phyloP scores from a whole-genome alignment of 352 stramenopile genomes.

The Phytopythium kandeliae region DNA sequence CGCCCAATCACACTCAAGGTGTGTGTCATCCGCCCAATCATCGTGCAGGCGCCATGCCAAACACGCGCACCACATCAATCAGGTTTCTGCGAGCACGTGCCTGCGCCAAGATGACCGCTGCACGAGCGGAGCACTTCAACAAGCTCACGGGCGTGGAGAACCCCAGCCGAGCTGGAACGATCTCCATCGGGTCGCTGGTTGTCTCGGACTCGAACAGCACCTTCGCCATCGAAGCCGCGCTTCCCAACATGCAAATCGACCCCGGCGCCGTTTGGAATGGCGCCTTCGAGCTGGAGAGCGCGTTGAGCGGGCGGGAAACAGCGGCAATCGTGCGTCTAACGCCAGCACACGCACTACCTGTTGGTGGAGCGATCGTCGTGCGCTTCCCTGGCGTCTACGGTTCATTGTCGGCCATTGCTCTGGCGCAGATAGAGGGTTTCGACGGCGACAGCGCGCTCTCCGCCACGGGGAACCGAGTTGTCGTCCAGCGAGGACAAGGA shows the following conservation, averaged over 20 bases:
- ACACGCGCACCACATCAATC: too few species aligned
- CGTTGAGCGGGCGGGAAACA: slow-evolving; percentile 34
- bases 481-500: slow-evolving; percentile 13
- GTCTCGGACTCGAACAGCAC: slow-evolving; percentile 13
- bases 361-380: slow-evolving; percentile 32
- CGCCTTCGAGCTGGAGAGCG: slow-evolving; percentile 13
- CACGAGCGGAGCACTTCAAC: slow-evolving; percentile 15
- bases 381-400: slow-evolving; percentile 49
- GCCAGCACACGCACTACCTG: slow-evolving; percentile 25
- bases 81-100: slow-evolving; percentile 1
- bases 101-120: too few species aligned
- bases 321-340: slow-evolving; percentile 24
- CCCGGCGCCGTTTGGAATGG: slow-evolving; percentile 25
- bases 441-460: slow-evolving; percentile 18
- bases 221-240: slow-evolving; percentile 7
- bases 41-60: too few species aligned
- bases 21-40: too few species aligned
- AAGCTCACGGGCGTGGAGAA: slow-evolving; percentile 23
- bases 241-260: slow-evolving; percentile 22
- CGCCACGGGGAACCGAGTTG: slow-evolving; percentile 16
- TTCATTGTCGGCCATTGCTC: slow-evolving; percentile 10
- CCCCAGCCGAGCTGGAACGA: slow-evolving; percentile 13
- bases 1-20: too few species aligned
- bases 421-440: slow-evolving; percentile 21
- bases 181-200: slow-evolving; percentile 22